Evolutionary conservation across 495 filamentous ascomycete genomes (phyloP).

Genomic region (Xylaria nigripes): DNA sequence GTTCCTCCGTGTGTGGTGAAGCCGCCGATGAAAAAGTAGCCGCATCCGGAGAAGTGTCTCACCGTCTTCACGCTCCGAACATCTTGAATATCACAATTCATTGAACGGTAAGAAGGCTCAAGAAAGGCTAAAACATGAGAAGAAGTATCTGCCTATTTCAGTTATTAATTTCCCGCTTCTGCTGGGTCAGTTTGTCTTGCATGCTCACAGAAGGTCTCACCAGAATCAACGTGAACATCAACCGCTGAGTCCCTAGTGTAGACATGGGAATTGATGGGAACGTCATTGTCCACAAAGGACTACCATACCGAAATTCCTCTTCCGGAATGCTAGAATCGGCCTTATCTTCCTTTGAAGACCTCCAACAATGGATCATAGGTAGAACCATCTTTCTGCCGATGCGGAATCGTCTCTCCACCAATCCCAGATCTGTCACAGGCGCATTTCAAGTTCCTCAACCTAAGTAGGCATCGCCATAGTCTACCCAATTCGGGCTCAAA

Average conservation of each 20-base stretch:
- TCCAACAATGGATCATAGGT: constrained; percentile 16
- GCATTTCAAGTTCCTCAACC: neutral
- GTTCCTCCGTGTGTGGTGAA: too few relatives aligned
- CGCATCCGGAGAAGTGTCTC: neutral
- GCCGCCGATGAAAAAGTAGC: neutral
- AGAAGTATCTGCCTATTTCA: neutral
- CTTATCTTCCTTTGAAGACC: constrained; percentile 17
- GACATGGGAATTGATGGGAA: constrained; percentile 6
- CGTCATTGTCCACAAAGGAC: constrained; percentile 3
- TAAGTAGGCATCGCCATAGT: neutral
- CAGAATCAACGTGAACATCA: neutral
- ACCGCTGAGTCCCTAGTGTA: neutral
- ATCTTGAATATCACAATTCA: neutral
- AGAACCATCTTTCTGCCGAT: neutral
- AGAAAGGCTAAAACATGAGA: neutral
- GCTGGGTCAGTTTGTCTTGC: neutral
- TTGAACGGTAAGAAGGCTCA: neutral
- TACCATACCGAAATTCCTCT: constrained; percentile 10
- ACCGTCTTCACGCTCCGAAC: neutral
- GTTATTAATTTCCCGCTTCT: neutral
- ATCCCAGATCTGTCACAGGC: neutral
- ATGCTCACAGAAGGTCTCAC: neutral
- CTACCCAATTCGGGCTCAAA: neutral
- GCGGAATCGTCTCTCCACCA: neutral
- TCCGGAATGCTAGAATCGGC: constrained; percentile 5